Percentiles rank a stretch among this genome's conserved stretches.
phyloP scores from a whole-genome alignment of 2,329 filamentous ascomycete genomes.

The Arthrobotrys megalospora region DNA sequence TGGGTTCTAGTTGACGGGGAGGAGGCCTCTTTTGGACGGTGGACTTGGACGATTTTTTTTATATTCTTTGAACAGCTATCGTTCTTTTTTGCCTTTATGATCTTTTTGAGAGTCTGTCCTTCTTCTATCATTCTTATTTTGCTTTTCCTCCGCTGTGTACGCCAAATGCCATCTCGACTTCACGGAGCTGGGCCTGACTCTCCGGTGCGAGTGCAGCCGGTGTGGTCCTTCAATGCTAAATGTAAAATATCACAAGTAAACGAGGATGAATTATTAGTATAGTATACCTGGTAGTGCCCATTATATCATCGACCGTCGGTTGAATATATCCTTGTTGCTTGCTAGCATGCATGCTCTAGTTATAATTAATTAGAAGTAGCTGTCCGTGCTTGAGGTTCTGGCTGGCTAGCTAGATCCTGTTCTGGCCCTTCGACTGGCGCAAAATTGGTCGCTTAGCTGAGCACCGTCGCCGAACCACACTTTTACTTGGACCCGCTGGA shows the following conservation, averaged over 20 bases:
- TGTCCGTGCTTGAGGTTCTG: neutral
- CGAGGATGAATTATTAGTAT: neutral
- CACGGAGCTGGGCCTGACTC: conserved; percentile 9
- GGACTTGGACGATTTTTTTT: conserved; percentile 18
- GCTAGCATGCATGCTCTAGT: neutral
- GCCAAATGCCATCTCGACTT: conserved; percentile 7
- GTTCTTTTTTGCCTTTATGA: neutral
- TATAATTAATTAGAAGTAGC: neutral
- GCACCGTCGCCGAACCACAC: conserved; percentile 36
- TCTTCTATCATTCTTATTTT: conserved; percentile 14
- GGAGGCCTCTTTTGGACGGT: conserved; percentile 11
- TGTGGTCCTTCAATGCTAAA: conserved; percentile 12
- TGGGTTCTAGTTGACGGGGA: conserved; percentile 9
- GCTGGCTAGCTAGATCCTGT: conserved; percentile 17
- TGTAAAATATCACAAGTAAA: conserved; percentile 30
- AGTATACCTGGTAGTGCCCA: neutral
- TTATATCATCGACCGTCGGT: too few relatives aligned
- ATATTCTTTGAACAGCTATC: conserved; percentile 29
- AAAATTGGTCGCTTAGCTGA: conserved; percentile 55
- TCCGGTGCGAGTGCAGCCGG: conserved; percentile 10
- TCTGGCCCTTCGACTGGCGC: conserved; percentile 18
- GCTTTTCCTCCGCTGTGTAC: neutral
- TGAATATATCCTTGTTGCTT: neutral
- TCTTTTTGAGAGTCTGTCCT: neutral
- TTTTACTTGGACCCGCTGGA: conserved; percentile 24